Percentiles rank a stretch among this genome's conserved stretches.
These are phyloP conservation scores for Themeda triandra DNA, from an alignment of 176 grass and related monocot genomes.

Conservation along the genomic window DNA sequence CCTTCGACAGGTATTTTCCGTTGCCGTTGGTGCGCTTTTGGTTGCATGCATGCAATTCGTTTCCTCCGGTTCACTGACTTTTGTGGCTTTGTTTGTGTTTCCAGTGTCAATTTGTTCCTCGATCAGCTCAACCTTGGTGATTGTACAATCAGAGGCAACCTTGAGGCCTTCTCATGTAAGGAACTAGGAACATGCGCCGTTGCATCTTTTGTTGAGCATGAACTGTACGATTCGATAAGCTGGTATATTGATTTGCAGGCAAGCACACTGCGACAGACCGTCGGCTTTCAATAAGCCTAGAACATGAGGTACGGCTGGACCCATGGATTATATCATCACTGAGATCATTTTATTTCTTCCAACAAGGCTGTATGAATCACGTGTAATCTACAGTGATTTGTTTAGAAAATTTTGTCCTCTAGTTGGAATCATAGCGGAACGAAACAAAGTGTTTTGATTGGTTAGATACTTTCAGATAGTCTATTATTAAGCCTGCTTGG, in stretches of 20 bases:
- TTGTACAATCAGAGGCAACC: conserved; percentile 67
- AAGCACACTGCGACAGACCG: conserved; percentile 82
- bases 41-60: not conserved
- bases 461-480: not conserved
- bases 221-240: not conserved
- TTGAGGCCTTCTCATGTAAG: conserved; percentile 79
- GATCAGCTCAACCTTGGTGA: conserved; percentile 62
- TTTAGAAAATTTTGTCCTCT: not conserved
- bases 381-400: not conserved
- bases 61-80: not conserved
- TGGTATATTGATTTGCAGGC: conserved; percentile 46
- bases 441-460: not conserved
- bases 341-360: not conserved
- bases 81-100: not conserved
- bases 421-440: not conserved
- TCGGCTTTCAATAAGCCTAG: conserved; percentile 88
- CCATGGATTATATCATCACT: not conserved
- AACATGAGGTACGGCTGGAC: conserved; percentile 54
- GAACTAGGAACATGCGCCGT: not conserved
- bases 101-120: conserved; percentile 74
- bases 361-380: not conserved
- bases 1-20: conserved; percentile 63
- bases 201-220: not conserved
- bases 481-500: not conserved
- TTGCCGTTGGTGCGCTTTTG: not conserved